Conservation (phyloP, 371 early-diverging fungal species). For the Blyttiomyces sp. region DNA sequence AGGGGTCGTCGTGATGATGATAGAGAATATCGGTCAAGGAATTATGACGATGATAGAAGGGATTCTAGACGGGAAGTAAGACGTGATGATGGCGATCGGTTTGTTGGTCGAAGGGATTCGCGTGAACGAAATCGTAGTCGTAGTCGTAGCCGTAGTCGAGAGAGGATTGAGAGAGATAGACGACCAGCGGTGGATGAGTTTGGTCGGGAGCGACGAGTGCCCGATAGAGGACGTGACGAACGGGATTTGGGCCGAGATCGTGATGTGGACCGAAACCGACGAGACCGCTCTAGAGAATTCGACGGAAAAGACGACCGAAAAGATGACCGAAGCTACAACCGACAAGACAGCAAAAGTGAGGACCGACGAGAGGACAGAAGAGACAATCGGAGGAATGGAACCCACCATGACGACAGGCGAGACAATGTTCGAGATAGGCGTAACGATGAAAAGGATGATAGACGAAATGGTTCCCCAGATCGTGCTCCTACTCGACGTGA, state of each 20-base stretch:
- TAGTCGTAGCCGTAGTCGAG: too few species aligned
- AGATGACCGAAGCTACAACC: slow-evolving; percentile 4
- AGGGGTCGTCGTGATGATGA: neutral
- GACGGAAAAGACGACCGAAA: neutral
- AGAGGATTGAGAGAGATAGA: too few species aligned
- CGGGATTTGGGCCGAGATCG: neutral
- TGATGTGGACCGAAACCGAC: too few species aligned
- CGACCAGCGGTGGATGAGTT: too few species aligned
- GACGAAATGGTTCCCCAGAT: neutral
- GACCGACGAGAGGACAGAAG: neutral
- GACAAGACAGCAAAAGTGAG: neutral
- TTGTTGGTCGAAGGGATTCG: too few species aligned
- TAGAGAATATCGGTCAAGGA: too few species aligned
- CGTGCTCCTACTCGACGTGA: neutral
- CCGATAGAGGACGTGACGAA: neutral
- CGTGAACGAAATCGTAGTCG: too few species aligned
- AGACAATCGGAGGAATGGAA: neutral
- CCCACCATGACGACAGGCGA: slow-evolving; percentile 5
- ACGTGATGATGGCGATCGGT: too few species aligned
- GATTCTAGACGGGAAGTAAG: too few species aligned
- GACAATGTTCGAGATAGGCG: slow-evolving; percentile 3
- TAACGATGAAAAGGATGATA: neutral
- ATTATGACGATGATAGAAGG: too few species aligned
- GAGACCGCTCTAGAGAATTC: too few species aligned
- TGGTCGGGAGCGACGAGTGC: too few species aligned